A percentile compares a stretch with the other conserved stretches of the same genome.
Conservation (phyloP, 139 green algal genomes). For the Klebsormidium nitens region DNA sequence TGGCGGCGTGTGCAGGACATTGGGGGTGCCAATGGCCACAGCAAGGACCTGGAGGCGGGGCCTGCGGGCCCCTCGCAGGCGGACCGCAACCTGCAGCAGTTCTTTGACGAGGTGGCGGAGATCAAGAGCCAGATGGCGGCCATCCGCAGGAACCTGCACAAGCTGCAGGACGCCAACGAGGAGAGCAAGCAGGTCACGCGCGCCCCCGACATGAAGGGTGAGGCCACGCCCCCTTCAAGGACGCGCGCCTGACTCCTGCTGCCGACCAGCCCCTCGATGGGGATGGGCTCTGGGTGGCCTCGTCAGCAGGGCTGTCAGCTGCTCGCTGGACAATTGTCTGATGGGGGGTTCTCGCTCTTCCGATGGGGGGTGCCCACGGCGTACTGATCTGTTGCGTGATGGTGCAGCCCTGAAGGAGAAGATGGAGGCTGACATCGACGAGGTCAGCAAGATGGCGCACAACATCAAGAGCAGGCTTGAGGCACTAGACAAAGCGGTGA, state of each 20-base stretch:
- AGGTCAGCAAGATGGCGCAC: constrained; percentile 64
- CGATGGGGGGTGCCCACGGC: background rate
- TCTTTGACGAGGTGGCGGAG: background rate
- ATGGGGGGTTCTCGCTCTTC: background rate
- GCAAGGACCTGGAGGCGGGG: no score
- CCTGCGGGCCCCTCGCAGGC: no score
- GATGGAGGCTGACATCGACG: constrained; percentile 81
- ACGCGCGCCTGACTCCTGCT: no score
- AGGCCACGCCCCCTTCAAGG: no score
- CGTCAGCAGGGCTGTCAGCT: background rate
- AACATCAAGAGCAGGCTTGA: constrained; percentile 73
- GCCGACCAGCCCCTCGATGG: background rate
- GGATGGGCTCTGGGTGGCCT: background rate
- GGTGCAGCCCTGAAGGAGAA: constrained; percentile 36
- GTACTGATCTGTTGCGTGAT: constrained; percentile 1
- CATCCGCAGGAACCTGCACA: background rate
- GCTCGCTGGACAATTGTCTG: background rate
- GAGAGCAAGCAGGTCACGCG: constrained; percentile 40
- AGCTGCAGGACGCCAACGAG: constrained; percentile 37
- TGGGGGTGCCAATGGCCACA: no score
- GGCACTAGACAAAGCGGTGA: constrained; percentile 61
- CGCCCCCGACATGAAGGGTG: constrained; percentile 33
- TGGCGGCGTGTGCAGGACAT: no score
- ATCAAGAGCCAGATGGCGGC: background rate
- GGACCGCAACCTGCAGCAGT: no score